These are phyloP conservation scores for Prunus campanulata DNA, from an alignment of 306 rosid genomes.

Conservation along the genomic window DNA sequence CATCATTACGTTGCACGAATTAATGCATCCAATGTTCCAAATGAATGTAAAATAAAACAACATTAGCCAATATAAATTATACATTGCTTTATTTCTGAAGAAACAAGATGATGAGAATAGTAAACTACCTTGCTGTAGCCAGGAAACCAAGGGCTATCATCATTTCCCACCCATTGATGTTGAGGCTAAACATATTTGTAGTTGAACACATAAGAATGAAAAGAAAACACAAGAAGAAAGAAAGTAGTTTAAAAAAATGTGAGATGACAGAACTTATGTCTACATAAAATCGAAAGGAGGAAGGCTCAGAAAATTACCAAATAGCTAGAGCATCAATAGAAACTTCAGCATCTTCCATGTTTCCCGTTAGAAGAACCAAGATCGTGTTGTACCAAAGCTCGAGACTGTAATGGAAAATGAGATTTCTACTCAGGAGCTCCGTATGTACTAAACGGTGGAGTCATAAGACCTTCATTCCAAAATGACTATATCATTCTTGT, in stretches of 20 bases:
- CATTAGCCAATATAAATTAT: too few species aligned
- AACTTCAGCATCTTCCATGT: constrained; percentile 52
- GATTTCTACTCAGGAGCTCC: constrained; percentile 4
- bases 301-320: constrained; percentile 32
- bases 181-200: constrained; percentile 36
- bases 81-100: neutral
- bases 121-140: constrained; percentile 51
- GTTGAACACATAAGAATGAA: neutral
- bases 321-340: constrained; percentile 54
- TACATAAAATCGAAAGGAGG: neutral
- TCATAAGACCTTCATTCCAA: neutral
- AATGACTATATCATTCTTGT: too few species aligned
- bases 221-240: neutral
- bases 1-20: too few species aligned
- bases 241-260: neutral
- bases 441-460: neutral
- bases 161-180: constrained; percentile 58
- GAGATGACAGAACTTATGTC: neutral
- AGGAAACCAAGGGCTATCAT: constrained; percentile 61
- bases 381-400: constrained; percentile 64
- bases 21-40: neutral
- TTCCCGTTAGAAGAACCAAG: constrained; percentile 54
- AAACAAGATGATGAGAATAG: neutral
- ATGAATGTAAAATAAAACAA: too few species aligned
- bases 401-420: constrained; percentile 34